Evolutionary conservation across 2,329 filamentous ascomycete genomes (phyloP), one percentile per base, ranked within the genome.

Genomic region (Colletotrichum simmondsii): DNA sequence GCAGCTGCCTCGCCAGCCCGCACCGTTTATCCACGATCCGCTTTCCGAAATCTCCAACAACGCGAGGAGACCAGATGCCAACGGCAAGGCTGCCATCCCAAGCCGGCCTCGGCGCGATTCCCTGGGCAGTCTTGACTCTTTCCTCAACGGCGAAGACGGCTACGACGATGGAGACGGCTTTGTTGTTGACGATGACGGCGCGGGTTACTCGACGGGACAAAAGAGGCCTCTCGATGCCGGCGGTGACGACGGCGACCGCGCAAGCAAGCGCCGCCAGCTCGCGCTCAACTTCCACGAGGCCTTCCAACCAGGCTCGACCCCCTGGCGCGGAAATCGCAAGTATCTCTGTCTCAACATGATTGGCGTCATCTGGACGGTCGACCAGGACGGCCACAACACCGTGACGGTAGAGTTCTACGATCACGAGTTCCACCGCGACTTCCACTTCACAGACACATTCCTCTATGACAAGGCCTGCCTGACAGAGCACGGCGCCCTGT

Each of bases 371-470:
- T 99, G 97, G 95, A 98, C 96, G 0, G 94, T 99, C 22, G 94
- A 98, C 77, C 97, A 99, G 82, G 95, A 98, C 79, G 94, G 93
- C 0, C 93, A 96, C 77, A 91, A 98, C 80, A 99, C 97, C 2
- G 92, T 99, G 12, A 98, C 95, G 0, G 95, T 98, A 2, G 97
- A 98, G 78, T 99, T 99, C 81, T 98, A 98, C 81, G 97, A 99
- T 81, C 93, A 95, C 71, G 95, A 97, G 77, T 92, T 93, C 72
- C 93, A 98, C 80, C 90, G 96, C 60, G 95, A 98, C 81, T 98
- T 98, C 78, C 97, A 98, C 84, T 98, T 99, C 81, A 98, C 95
- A 14, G 97, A 99, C 80, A 96, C 95, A 1, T 98, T 95, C 80
- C 88, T 95, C 4, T 98, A 98, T 83, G 97, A 99, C 84, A 98